Percentiles rank a stretch among this genome's conserved stretches.
Conservation (phyloP, 164 flowering plant species). For the Brasenia schreberi region DNA sequence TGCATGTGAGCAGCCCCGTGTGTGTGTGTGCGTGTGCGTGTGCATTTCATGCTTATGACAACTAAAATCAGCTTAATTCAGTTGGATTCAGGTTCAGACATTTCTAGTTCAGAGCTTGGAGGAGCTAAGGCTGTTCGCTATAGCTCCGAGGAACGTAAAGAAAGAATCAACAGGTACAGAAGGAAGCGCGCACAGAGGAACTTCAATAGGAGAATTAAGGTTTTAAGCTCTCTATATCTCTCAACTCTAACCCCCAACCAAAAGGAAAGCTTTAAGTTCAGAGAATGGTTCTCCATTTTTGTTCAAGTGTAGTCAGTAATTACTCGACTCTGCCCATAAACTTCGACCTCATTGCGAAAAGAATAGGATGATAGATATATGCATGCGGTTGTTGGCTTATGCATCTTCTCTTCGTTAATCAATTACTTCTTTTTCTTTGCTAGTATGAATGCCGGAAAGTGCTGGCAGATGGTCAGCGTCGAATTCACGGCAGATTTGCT, state of each 20-base stretch:
- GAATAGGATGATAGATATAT: too few species aligned
- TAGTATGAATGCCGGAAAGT: constrained; percentile 99
- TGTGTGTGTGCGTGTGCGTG: not conserved
- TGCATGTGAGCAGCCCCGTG: not conserved
- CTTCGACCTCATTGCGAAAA: too few species aligned
- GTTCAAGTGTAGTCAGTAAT: too few species aligned
- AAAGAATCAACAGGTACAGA: constrained; percentile 52
- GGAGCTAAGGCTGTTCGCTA: constrained; percentile 28
- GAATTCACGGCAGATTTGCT: constrained; percentile 95
- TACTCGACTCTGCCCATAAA: too few species aligned
- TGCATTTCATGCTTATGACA: not conserved
- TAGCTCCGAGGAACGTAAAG: constrained; percentile 64
- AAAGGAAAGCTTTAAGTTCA: too few species aligned
- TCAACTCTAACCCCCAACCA: too few species aligned
- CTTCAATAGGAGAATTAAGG: constrained; percentile 87
- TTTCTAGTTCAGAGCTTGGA: not conserved
- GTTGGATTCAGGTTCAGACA: not conserved
- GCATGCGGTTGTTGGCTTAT: too few species aligned
- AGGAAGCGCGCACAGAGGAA: constrained; percentile 84
- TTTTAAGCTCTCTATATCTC: constrained; percentile 4
- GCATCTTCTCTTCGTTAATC: not conserved
- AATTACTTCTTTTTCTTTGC: constrained; percentile 1
- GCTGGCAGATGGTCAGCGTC: constrained; percentile 87
- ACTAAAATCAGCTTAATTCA: not conserved
- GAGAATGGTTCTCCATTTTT: too few species aligned